Evolutionary conservation across 2,329 filamentous ascomycete genomes (phyloP).

Genomic region (Nigrograna mackinnonii): DNA sequence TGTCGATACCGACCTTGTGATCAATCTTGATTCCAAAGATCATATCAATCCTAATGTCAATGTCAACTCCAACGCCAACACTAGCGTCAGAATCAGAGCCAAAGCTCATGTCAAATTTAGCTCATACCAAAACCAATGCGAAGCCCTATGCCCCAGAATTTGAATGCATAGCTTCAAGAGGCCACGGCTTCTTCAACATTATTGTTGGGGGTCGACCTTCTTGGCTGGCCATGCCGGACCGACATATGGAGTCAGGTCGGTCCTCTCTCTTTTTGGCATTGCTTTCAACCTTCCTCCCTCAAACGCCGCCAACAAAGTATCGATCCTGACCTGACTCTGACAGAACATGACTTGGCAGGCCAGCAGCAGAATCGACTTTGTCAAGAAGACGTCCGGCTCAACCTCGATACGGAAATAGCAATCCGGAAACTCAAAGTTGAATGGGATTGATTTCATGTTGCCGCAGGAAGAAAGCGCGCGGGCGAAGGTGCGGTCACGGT

Average conservation of each 20-base stretch:
- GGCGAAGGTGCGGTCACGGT: conserved; percentile 18
- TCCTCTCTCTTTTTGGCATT: neutral
- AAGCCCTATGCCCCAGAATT: neutral
- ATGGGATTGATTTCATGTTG: conserved; percentile 8
- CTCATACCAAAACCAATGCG: neutral
- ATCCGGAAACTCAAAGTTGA: conserved; percentile 33
- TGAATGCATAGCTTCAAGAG: too few species aligned
- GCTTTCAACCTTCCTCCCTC: conserved; percentile 10
- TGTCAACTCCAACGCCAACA: too few species aligned
- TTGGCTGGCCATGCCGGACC: too few species aligned
- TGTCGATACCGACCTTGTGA: too few species aligned
- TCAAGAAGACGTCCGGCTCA: conserved; percentile 12
- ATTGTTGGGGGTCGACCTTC: too few species aligned
- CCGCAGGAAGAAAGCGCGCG: conserved; percentile 14
- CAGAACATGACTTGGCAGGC: conserved; percentile 33
- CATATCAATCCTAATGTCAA: too few species aligned
- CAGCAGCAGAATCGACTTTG: conserved; percentile 23
- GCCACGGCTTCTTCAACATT: too few species aligned
- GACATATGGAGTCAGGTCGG: too few species aligned
- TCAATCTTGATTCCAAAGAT: too few species aligned
- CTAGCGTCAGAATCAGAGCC: too few species aligned
- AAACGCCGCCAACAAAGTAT: conserved; percentile 19
- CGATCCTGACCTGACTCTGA: conserved; percentile 27
- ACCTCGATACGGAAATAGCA: conserved; percentile 26
- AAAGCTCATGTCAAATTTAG: too few species aligned